Evolutionary conservation across 495 filamentous ascomycete genomes (phyloP).

Genomic region (Paragyromitra xinjiangensis): DNA sequence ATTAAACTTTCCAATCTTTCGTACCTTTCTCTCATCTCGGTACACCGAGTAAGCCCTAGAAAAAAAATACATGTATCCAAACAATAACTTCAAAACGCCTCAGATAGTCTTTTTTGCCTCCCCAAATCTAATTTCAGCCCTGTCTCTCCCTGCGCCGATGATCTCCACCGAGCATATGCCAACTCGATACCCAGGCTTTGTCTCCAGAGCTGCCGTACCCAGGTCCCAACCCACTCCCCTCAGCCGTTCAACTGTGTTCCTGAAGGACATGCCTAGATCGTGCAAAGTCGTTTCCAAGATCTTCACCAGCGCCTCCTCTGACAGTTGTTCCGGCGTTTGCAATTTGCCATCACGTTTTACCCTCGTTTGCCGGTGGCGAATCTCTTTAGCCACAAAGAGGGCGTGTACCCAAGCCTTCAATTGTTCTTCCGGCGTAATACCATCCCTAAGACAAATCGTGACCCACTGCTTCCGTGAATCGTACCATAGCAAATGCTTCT

Average conservation of each 20-base stretch:
- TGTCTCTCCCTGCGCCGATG: constrained; percentile 43
- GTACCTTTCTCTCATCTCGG: background rate
- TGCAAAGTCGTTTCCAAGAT: constrained; percentile 59
- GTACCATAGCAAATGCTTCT: constrained; percentile 68
- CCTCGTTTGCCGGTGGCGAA: constrained; percentile 53
- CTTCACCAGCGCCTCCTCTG: constrained; percentile 49
- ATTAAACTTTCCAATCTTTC: background rate
- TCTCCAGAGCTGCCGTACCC: constrained; percentile 68
- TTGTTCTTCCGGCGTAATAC: constrained; percentile 62
- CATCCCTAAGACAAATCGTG: constrained; percentile 73
- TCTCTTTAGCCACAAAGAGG: constrained; percentile 65
- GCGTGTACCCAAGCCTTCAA: constrained; percentile 80
- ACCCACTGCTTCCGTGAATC: constrained; percentile 61
- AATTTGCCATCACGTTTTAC: constrained; percentile 32
- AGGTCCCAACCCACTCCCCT: constrained; percentile 69
- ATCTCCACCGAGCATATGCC: constrained; percentile 52
- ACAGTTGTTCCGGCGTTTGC: constrained; percentile 38
- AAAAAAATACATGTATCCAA: constrained; percentile 16
- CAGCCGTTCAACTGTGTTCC: constrained; percentile 60
- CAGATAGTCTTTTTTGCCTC: constrained; percentile 47
- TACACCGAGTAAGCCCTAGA: constrained; percentile 21
- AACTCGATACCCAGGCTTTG: constrained; percentile 62
- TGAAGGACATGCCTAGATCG: constrained; percentile 59
- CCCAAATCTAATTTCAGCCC: constrained; percentile 38
- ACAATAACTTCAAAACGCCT: constrained; percentile 16